Evolutionary conservation across 176 grass and related monocot species (phyloP).

Genomic region (Avena sativa): DNA sequence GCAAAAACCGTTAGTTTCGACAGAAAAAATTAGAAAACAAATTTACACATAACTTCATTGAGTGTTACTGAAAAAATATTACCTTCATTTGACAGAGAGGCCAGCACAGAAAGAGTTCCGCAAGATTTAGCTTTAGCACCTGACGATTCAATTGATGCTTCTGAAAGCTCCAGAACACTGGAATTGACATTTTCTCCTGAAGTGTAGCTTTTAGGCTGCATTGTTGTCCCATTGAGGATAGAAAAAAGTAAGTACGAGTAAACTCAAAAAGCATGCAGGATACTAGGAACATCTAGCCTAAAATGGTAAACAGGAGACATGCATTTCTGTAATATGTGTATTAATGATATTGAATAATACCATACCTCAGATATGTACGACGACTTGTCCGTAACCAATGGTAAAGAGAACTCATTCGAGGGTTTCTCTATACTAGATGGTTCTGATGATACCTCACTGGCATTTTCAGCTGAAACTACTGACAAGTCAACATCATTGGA

Average conservation of each 20-base stretch:
- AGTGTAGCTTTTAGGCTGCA: conserved; percentile 54
- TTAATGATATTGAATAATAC: conserved; percentile 9
- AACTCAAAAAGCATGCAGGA: conserved; percentile 25
- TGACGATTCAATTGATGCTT: conserved; percentile 78
- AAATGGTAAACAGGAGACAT: neutral
- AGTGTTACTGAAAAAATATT: conserved; percentile 30
- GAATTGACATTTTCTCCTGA: conserved; percentile 32
- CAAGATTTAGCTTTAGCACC: conserved; percentile 98
- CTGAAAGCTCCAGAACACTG: conserved; percentile 66
- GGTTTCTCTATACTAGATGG: conserved; percentile 34
- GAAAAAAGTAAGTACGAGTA: conserved; percentile 26
- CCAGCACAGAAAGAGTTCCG: conserved; percentile 67
- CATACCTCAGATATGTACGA: conserved; percentile 46
- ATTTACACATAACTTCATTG: neutral
- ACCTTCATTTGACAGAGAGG: conserved; percentile 78
- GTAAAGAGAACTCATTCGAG: conserved; percentile 16
- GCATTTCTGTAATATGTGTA: neutral
- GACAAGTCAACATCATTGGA: conserved; percentile 70
- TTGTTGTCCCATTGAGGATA: conserved; percentile 37
- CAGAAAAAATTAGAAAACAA: no score
- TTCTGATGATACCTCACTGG: conserved; percentile 46
- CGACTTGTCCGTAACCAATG: conserved; percentile 15
- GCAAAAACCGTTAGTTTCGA: neutral
- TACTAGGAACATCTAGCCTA: conserved; percentile 14
- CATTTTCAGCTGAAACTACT: conserved; percentile 43